These are phyloP conservation scores for Cephalotrichum gorgonifer DNA, from an alignment of 2,329 filamentous ascomycete genomes.

Conservation along the genomic window DNA sequence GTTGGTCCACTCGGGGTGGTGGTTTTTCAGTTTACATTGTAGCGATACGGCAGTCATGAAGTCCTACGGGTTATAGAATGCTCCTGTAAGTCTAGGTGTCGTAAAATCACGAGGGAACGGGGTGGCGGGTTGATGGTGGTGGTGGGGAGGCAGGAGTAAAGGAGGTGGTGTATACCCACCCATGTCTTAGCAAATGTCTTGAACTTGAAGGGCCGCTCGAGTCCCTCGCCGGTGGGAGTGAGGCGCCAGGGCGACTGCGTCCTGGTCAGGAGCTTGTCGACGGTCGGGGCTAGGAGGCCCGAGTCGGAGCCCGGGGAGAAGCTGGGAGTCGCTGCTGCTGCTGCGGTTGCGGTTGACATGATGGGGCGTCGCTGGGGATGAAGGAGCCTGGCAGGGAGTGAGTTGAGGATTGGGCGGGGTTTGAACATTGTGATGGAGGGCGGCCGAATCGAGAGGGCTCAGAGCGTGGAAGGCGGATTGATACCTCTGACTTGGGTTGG, in stretches of 20 bases:
- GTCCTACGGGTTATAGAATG: conserved; percentile 33
- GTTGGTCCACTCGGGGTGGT: conserved; percentile 72
- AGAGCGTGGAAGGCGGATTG: not conserved
- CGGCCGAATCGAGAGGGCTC: not conserved
- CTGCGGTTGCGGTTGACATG: conserved; percentile 9
- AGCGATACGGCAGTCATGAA: conserved; percentile 66
- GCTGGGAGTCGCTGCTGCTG: too few relatives aligned
- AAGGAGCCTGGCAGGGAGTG: not conserved
- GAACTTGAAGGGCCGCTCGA: conserved; percentile 53
- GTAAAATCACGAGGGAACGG: not conserved
- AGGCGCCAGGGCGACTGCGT: conserved; percentile 37
- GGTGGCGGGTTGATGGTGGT: too few relatives aligned
- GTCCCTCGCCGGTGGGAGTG: conserved; percentile 36
- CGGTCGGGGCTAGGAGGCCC: conserved; percentile 25
- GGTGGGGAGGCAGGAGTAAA: too few relatives aligned
- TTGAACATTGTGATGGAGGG: not conserved
- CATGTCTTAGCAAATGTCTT: conserved; percentile 57
- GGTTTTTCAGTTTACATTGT: conserved; percentile 56
- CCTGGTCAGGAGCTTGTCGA: conserved; percentile 23
- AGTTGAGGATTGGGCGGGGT: not conserved
- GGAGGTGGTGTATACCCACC: conserved; percentile 30
- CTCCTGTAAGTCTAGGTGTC: not conserved
- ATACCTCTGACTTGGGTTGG: not conserved
- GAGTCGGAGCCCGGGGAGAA: conserved; percentile 37
- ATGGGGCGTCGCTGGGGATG: not conserved